Evolutionary conservation across 805 yeast genomes (phyloP), one percentile per base, ranked within the genome.

Genomic region (Wickerhamomyces bovis): DNA sequence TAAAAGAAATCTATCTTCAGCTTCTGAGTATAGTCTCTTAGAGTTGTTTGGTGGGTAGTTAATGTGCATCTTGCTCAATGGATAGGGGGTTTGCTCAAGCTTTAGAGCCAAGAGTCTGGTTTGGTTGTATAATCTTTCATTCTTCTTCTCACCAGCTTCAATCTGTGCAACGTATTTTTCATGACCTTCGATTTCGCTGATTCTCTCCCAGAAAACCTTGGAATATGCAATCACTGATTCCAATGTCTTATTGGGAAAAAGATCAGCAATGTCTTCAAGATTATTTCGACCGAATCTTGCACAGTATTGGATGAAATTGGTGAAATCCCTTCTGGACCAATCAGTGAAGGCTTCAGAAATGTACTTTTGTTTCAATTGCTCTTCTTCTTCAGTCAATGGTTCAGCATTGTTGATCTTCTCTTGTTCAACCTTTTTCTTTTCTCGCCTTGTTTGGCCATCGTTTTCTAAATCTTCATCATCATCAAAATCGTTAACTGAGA

Each of bases 31-130:
- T 9, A 84, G 73, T 54, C 89, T 68, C 57, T 85, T 84, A 12
- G 94, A 84, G 60, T 84, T 85, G 59, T 85, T 85, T n/a, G 90
- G 90, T 0, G 94, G 92, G 50, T 84, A 86, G 45, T 78, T 84
- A 21, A 86, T 80, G 4, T 65, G 66, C 63, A 86, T 65, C 39
- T 83, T 81, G 40, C 80, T 80, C 20, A 84, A 60, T 0, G 90
- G 89, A 47, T 75, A 77, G n/a, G 70, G 68, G 38, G 73, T 69
- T 45, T 71, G 75, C 41, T 71, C 71, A 53, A 85, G 65, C 54
- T 84, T 84, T 28, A 63, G 65, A 2, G 70, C 71, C 33, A 85
- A 66, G 10, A 83, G 65, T 43, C 68, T 71, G 49, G 81, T 78
- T 58, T 85, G 92, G 38, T 71, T 66, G 31, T 65, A 61, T 20